Evolutionary conservation across 1,284 basidiomycete genomes (phyloP).

Genomic region (Pisolithus thermaeus): DNA sequence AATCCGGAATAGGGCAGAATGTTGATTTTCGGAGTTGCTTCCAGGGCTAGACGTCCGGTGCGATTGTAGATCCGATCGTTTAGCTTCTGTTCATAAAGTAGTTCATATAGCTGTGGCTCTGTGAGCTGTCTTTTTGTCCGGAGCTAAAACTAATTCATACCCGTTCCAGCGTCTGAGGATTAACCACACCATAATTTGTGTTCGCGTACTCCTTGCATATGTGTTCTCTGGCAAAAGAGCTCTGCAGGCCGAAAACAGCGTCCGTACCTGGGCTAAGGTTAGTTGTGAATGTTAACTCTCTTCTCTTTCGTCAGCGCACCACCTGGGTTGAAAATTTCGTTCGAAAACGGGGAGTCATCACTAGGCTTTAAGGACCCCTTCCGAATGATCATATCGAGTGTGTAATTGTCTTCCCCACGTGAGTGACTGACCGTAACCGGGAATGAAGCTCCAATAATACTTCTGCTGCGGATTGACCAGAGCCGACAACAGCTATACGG

Average conservation of each 20-base stretch:
- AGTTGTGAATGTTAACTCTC: neutral
- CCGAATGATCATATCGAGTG: slow-evolving; percentile 50
- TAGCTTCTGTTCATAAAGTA: slow-evolving; percentile 51
- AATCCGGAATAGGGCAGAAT: slow-evolving; percentile 37
- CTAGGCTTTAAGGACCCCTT: slow-evolving; percentile 50
- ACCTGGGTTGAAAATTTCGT: slow-evolving; percentile 54
- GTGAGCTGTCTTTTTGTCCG: neutral
- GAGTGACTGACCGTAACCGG: slow-evolving; percentile 31
- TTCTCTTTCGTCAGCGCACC: slow-evolving; percentile 26
- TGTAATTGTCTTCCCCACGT: slow-evolving; percentile 26
- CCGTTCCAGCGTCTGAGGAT: slow-evolving; percentile 38
- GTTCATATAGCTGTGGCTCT: slow-evolving; percentile 40
- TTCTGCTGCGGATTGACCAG: slow-evolving; percentile 52
- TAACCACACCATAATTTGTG: slow-evolving; percentile 57
- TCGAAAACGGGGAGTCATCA: slow-evolving; percentile 54
- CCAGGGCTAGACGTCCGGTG: slow-evolving; percentile 13
- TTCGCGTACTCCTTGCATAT: slow-evolving; percentile 42
- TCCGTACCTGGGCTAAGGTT: slow-evolving; percentile 32
- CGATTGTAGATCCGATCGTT: slow-evolving; percentile 38
- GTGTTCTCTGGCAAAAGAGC: slow-evolving; percentile 31
- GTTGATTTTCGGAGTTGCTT: slow-evolving; percentile 29
- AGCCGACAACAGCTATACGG: slow-evolving; percentile 48
- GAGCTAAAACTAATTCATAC: slow-evolving; percentile 26
- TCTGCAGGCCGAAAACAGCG: slow-evolving; percentile 34
- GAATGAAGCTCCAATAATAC: slow-evolving; percentile 46